phyloP scores from a whole-genome alignment of 371 early-diverging fungal species.

The Syncephalastrum sp. region DNA sequence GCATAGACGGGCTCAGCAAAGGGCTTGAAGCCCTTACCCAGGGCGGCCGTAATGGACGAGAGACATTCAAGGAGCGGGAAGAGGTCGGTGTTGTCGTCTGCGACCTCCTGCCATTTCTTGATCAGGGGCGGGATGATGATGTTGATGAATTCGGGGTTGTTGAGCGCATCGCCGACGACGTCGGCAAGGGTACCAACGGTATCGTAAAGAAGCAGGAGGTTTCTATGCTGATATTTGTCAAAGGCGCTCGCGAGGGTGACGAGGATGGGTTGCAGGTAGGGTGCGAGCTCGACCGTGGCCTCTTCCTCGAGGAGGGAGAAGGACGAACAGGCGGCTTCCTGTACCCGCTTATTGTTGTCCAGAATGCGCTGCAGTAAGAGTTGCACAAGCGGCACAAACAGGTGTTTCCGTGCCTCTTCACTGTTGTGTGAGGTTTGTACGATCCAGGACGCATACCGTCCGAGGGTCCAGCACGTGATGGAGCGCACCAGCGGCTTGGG shows the following conservation, averaged over 20 bases:
- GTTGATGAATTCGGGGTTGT: constrained; percentile 69
- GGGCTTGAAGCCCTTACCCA: constrained; percentile 82
- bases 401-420: constrained; percentile 60
- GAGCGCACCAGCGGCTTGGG: constrained; percentile 89
- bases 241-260: constrained; percentile 76
- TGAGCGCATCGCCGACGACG: constrained; percentile 77
- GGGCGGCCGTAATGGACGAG: constrained; percentile 82
- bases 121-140: constrained; percentile 84
- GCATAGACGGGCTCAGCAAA: constrained; percentile 84
- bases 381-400: constrained; percentile 80
- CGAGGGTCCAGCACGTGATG: constrained; percentile 98
- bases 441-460: constrained; percentile 89
- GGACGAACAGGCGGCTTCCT: constrained; percentile 92
- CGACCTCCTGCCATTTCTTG: constrained; percentile 75
- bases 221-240: constrained; percentile 82
- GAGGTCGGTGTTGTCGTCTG: constrained; percentile 80
- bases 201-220: constrained; percentile 88
- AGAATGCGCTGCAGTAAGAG: constrained; percentile 74
- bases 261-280: constrained; percentile 82
- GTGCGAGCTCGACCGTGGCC: constrained; percentile 70
- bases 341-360: constrained; percentile 92
- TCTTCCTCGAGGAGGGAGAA: constrained; percentile 89
- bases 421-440: constrained; percentile 52
- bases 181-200: constrained; percentile 91
- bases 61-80: constrained; percentile 79